Conservation (phyloP, 257 asterid species). For the Apocynum venetum region DNA sequence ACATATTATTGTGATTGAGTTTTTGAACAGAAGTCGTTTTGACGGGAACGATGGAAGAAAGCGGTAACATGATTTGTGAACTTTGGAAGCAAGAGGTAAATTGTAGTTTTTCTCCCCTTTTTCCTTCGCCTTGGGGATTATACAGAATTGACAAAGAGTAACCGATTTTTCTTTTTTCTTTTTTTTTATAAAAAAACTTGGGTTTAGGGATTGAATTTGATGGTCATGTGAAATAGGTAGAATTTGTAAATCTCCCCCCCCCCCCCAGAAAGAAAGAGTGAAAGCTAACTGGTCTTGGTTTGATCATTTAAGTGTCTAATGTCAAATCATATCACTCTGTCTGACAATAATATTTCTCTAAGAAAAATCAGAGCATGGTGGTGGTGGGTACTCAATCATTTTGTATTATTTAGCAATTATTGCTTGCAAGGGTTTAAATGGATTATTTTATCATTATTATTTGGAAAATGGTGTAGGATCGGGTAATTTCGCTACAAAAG, state of each 20-base stretch:
- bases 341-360: background rate
- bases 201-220: too few species aligned
- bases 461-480: background rate
- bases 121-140: background rate
- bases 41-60: background rate
- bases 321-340: background rate
- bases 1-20: background rate
- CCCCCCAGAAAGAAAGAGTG: background rate
- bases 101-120: background rate
- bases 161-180: too few species aligned
- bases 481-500: background rate
- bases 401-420: background rate
- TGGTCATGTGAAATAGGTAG: too few species aligned
- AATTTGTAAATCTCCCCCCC: background rate
- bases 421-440: background rate
- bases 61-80: background rate
- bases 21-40: background rate
- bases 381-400: background rate
- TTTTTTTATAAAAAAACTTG: too few species aligned
- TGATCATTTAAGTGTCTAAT: background rate
- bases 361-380: background rate
- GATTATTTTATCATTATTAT: background rate
- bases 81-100: too few species aligned
- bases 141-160: too few species aligned
- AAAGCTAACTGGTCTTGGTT: background rate